Base-by-base conservation (phyloP, 2,329 filamentous ascomycete species). In the Gaeumannomyces sp. region DNA sequence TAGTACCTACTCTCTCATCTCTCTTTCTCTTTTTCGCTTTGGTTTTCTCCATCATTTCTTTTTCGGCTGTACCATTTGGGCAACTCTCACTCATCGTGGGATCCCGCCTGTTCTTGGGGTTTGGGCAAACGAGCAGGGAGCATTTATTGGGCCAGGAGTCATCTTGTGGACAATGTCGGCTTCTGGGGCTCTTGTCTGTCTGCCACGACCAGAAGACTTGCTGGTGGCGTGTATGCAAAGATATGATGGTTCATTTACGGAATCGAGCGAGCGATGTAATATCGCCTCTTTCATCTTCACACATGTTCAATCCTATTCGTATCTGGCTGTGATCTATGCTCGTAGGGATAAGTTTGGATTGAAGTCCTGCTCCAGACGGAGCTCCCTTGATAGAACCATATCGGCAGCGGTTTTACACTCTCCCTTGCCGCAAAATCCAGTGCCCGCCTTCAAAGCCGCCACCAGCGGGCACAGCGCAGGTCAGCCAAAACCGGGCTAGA, bases 241-340 rank as follows among this genome's bases (percentile, higher is more conserved):
- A 63, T 63, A 57, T 58, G 61, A 63, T 59, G 57, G 60, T 22
- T 62, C 33, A 28, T 62, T 62, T 62, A 61, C 59, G 59, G 16
- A 61, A 61, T 59, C 27, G 57, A 59, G 16, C 6, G 27, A 31
- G 57, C 57, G 57, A 59, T 59, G 57, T 25, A 25, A 59, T 28
- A 22, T 28, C 57, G 57, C 57, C 31, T 61, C n/a, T 38, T 61
- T 38, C 59, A 19, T n/a, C n/a, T 53, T 22, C 27, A 53, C 16
- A 38, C 59, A 58, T 29, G 28, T 28, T 38, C 38, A 64, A 65
- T 38, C 53, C 64, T 65, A 67, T 65, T 67, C n/a, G 57, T 6
- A n/a, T n/a, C 38, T 3, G 13, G 13, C 38, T 45, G 38, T 25
- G 4, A 22, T 19, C 7, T 11, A 22, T 25, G 45, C 45, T n/a